Base-by-base conservation (phyloP, 2,329 filamentous ascomycete species). In the Huntiella moniliformis region DNA sequence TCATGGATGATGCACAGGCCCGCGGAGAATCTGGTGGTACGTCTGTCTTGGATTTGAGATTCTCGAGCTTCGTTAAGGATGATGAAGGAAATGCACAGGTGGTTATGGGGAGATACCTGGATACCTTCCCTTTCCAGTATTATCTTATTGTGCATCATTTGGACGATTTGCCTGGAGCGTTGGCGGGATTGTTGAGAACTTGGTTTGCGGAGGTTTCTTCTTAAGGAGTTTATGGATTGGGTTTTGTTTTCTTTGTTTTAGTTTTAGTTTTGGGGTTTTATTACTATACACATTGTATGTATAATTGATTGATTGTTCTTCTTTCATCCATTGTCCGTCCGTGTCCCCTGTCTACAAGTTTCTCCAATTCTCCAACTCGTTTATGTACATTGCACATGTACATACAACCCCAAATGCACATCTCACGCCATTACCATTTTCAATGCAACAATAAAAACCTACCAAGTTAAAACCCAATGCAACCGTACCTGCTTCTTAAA, bases 111-210 rank as follows among this genome's bases (percentile, higher is more conserved):
- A 77, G 83, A 56, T 98, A 98, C 59, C 72, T 98, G 54, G 92
- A 98, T 60, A 81, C 78, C 5, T 98, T 98, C 61, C 91, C 92
- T 0, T 99, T 99, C 65, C 78, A 82, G 60, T 98, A 95, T 65
- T 99, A 96, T 60, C 65, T 98, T 47, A 84, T 98, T 54, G 91
- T 98, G 49, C 78, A 88, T 53, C 77, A 96, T 64, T 77, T 98
- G 41, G 78, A 81, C 56, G 91, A 98, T 62, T 67, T 99, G 56
- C 91, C 92, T 4, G 78, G 76, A 32, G 87, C 95, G 38, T 62
- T 99, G 61, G 83, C 86, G 11, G 82, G 82, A 22, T 72, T 94
- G 53, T 63, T 99, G 64, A 80, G 88, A 63, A 92, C 92, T 53
- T 98, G 92, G 92, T 95, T 99, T 68, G 79, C 82, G 1, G 75